phyloP scores from a whole-genome alignment of 345 rosid genomes.

The Citropsis articulata region DNA sequence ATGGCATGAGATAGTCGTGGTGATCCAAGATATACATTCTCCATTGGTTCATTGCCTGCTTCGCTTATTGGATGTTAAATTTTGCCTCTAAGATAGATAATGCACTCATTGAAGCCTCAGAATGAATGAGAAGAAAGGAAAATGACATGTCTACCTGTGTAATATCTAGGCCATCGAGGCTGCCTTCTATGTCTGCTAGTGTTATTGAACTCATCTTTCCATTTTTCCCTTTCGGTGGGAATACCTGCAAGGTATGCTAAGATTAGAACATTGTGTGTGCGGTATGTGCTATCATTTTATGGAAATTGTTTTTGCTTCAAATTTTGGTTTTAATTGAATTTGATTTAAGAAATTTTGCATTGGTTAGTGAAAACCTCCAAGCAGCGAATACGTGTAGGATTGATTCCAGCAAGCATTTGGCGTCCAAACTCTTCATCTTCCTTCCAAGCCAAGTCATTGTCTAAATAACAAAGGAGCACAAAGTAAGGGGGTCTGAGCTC shows the following conservation, averaged over 20 bases:
- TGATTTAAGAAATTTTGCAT: not conserved
- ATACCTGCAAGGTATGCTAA: conserved; percentile 30
- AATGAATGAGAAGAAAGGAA: not conserved
- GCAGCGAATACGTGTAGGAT: conserved; percentile 60
- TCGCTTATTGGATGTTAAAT: not conserved
- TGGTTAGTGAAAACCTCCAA: conserved; percentile 36
- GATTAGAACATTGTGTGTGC: not conserved
- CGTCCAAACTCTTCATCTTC: conserved; percentile 71
- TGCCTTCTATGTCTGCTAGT: conserved; percentile 31
- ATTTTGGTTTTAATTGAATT: not conserved
- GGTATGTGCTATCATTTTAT: not conserved
- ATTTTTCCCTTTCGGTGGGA: conserved; percentile 45
- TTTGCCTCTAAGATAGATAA: not conserved
- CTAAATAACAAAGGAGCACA: conserved; percentile 19
- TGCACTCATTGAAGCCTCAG: not conserved
- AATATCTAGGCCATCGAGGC: conserved; percentile 47
- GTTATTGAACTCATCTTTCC: conserved; percentile 37
- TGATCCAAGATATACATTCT: conserved; percentile 55
- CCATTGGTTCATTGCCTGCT: conserved; percentile 41
- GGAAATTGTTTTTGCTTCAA: not conserved
- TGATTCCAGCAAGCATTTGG: conserved; percentile 86
- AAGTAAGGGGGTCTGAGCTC: not conserved
- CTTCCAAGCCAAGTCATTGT: conserved; percentile 61
- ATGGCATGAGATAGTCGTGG: conserved; percentile 59
- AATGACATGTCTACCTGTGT: conserved; percentile 21